These are phyloP conservation scores for Rhytidiadelphus loreus DNA, from an alignment of 225 moss, liverwort and hornwort species.

Conservation along the genomic window DNA sequence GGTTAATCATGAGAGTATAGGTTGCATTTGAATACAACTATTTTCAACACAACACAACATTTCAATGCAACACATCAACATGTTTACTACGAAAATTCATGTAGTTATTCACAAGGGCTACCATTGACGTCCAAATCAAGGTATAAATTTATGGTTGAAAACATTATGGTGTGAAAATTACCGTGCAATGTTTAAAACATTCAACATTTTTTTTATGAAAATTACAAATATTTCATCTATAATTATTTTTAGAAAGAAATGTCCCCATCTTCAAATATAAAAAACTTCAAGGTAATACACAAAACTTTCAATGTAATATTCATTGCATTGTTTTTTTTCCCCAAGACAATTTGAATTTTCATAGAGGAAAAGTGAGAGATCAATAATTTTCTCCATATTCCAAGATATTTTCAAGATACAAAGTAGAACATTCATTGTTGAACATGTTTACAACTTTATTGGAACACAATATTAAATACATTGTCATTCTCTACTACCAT, in stretches of 20 bases:
- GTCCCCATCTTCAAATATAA: no score
- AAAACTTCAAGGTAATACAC: neutral
- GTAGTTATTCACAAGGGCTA: neutral
- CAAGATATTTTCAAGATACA: neutral
- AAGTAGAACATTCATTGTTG: neutral
- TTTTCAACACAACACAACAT: neutral
- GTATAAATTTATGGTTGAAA: neutral
- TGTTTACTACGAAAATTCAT: neutral
- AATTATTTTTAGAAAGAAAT: neutral
- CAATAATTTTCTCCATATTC: neutral
- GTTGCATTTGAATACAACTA: neutral
- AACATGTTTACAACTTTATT: neutral
- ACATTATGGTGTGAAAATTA: neutral
- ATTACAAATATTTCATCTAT: neutral
- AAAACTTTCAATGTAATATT: neutral
- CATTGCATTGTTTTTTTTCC: neutral
- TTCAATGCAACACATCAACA: neutral
- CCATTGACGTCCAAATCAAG: accelerated
- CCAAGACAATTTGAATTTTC: accelerated
- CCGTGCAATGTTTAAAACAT: neutral
- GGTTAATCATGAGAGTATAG: neutral
- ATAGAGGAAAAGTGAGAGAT: neutral
- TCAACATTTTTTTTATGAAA: neutral
- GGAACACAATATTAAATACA: neutral
- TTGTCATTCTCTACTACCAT: neutral